Percentiles rank a stretch among this genome's conserved stretches.
phyloP scores from a whole-genome alignment of 768 basidiomycete genomes.

The Lentinula lateritia region DNA sequence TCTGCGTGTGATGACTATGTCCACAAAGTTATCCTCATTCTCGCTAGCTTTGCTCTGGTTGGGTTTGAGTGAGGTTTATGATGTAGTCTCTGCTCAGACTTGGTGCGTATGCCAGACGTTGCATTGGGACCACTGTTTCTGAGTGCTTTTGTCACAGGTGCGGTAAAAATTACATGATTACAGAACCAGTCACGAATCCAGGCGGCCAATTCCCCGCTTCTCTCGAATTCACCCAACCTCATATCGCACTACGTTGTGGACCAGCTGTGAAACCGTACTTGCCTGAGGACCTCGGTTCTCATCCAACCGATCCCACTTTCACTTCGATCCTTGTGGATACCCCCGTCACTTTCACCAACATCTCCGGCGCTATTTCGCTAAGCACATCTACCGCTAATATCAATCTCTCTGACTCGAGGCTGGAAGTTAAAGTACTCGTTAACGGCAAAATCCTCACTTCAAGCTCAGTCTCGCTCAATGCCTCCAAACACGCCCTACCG shows the following conservation, averaged over 20 bases:
- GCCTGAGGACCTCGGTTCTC: constrained; percentile 36
- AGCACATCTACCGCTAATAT: constrained; percentile 18
- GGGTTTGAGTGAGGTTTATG: background rate
- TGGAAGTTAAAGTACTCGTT: constrained; percentile 40
- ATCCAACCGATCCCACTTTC: constrained; percentile 22
- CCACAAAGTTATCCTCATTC: too few relatives aligned
- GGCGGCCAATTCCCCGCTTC: constrained; percentile 42
- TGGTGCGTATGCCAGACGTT: background rate
- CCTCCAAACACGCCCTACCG: constrained; percentile 40
- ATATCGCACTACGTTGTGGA: constrained; percentile 53
- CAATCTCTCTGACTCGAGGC: constrained; percentile 1
- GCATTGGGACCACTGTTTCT: too few relatives aligned
- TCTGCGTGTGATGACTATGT: background rate
- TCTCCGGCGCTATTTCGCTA: constrained; percentile 43
- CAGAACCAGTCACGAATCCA: constrained; percentile 36
- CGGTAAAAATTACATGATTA: constrained; percentile 44
- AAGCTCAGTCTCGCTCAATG: constrained; percentile 46
- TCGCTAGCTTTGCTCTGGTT: background rate
- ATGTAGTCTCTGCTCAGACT: background rate
- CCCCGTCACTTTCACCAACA: constrained; percentile 39
- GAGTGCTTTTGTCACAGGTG: background rate
- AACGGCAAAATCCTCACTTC: constrained; percentile 36
- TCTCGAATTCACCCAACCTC: constrained; percentile 28
- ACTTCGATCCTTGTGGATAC: constrained; percentile 49
- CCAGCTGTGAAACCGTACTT: constrained; percentile 59